Evolutionary conservation across 192 early-diverging fungal genomes (phyloP).

Genomic region (Entomortierella chlamydospora): DNA sequence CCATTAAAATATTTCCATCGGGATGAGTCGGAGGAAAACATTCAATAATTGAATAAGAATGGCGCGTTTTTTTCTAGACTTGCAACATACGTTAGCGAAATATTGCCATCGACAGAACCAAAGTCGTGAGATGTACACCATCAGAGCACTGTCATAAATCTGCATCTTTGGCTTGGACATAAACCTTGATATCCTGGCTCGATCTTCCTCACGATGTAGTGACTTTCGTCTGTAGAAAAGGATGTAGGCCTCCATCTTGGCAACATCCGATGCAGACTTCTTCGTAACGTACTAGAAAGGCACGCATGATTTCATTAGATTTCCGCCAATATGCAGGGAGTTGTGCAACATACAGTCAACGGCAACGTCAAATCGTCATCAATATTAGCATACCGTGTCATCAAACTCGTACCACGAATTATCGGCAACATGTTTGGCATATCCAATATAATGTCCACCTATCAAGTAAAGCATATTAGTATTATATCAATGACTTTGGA

Average conservation of each 20-base stretch:
- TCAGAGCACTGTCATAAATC: conserved; percentile 35
- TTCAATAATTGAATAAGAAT: no score
- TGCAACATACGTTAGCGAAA: conserved; percentile 32
- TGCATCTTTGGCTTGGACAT: conserved; percentile 41
- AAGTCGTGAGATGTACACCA: conserved; percentile 54
- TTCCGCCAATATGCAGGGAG: no score
- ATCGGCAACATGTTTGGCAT: conserved; percentile 51
- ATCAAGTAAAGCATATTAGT: neutral
- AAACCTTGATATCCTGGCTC: conserved; percentile 41
- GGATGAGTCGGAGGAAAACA: no score
- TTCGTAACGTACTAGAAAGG: conserved; percentile 46
- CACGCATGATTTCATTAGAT: neutral
- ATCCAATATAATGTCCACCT: conserved; percentile 59
- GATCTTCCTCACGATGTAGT: conserved; percentile 42
- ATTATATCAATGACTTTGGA: no score
- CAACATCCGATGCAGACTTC: conserved; percentile 47
- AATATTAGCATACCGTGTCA: conserved; percentile 50
- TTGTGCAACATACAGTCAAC: neutral
- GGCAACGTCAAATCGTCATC: neutral
- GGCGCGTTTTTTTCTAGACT: no score
- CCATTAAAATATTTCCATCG: no score
- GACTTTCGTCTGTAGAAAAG: conserved; percentile 50
- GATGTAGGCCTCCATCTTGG: conserved; percentile 56
- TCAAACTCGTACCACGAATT: conserved; percentile 58
- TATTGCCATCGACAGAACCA: conserved; percentile 56